phyloP scores from a whole-genome alignment of 768 basidiomycete species.

The Rhodotorula graminis region DNA sequence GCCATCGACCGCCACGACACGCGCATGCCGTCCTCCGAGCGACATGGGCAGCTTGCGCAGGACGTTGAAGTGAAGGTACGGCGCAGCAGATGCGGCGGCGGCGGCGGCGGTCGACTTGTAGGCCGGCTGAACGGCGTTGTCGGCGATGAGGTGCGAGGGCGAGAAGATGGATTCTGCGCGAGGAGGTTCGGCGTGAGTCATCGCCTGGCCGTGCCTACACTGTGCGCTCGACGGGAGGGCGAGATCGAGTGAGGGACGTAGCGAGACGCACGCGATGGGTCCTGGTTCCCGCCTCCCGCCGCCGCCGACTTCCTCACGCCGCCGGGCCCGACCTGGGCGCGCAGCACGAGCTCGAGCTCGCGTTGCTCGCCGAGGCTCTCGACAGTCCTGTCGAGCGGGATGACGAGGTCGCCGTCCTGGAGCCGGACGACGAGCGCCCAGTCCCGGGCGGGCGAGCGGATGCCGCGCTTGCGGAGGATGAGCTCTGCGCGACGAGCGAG shows the following conservation, averaged over 20 bases:
- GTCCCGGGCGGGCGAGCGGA: conserved; percentile 57
- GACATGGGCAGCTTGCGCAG: conserved; percentile 93
- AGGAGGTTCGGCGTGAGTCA: neutral
- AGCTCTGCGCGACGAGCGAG: conserved; percentile 3
- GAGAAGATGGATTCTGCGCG: conserved; percentile 71
- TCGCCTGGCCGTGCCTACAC: too few species aligned
- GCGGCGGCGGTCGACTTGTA: too few species aligned
- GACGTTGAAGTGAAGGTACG: conserved; percentile 73
- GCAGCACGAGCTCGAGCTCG: conserved; percentile 1
- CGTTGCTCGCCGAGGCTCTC: conserved; percentile 48
- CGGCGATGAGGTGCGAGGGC: conserved; percentile 47
- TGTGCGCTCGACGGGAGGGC: conserved; percentile 49
- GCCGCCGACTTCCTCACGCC: neutral
- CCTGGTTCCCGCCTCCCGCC: neutral
- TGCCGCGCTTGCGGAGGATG: conserved; percentile 45
- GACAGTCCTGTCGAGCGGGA: conserved; percentile 93
- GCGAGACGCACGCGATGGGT: neutral
- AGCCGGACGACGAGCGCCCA: conserved; percentile 69
- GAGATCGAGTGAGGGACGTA: conserved; percentile 6
- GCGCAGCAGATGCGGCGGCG: conserved; percentile 49
- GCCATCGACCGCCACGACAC: conserved; percentile 88
- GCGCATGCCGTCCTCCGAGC: conserved; percentile 73
- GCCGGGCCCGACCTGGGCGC: conserved; percentile 10
- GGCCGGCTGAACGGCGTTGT: neutral
- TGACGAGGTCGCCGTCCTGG: conserved; percentile 64